Conservation (phyloP, 2,329 filamentous ascomycete genomes). For the Chaetomium globosum region DNA sequence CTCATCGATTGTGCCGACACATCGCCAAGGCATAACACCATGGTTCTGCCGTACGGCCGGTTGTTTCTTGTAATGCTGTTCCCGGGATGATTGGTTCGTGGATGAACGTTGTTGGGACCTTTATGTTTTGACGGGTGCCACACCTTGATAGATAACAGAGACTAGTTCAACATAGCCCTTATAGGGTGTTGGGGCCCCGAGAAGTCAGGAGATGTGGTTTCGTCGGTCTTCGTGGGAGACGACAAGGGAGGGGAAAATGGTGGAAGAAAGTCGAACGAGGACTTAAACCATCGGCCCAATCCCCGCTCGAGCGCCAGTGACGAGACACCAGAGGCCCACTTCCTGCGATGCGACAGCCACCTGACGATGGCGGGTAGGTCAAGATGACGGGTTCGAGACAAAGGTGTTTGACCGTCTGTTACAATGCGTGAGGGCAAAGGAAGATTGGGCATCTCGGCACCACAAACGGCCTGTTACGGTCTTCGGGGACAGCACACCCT, state of each 20-base stretch:
- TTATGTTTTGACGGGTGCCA: background rate
- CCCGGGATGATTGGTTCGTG: too few relatives aligned
- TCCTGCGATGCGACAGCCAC: slow-evolving; percentile 10
- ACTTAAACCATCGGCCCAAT: slow-evolving; percentile 2
- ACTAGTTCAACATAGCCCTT: background rate
- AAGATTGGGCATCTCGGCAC: slow-evolving; percentile 28
- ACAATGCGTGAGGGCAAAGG: background rate
- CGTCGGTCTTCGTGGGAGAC: background rate
- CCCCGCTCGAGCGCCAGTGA: slow-evolving; percentile 4
- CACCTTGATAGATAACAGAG: background rate
- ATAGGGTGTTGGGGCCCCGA: background rate
- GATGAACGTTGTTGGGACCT: background rate
- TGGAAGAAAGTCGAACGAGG: background rate
- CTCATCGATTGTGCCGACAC: slow-evolving; percentile 23
- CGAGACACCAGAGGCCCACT: slow-evolving; percentile 14
- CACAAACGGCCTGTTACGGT: background rate
- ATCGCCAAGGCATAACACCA: slow-evolving; percentile 27
- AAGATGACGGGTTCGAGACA: background rate
- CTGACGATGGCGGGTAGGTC: background rate
- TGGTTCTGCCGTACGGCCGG: slow-evolving; percentile 17
- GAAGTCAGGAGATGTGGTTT: background rate
- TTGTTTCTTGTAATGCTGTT: background rate
- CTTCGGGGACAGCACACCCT: background rate
- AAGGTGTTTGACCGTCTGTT: slow-evolving; percentile 1
- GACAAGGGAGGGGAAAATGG: background rate